Evolutionary conservation across 768 basidiomycete genomes (phyloP).

Genomic region (Hebeloma cylindrosporum): DNA sequence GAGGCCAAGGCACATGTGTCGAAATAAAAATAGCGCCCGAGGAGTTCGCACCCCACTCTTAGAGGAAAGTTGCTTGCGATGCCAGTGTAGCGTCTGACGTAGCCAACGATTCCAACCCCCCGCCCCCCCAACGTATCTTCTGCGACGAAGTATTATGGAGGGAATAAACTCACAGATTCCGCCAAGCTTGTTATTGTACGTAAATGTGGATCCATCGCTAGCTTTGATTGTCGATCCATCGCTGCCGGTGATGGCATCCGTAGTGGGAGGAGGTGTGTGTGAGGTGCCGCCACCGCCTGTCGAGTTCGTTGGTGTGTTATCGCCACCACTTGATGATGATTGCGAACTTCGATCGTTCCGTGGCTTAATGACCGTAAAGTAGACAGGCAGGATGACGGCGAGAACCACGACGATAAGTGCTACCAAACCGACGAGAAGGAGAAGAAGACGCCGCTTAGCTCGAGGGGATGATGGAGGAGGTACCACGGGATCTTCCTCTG

Average conservation of each 20-base stretch:
- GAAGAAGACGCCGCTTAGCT: conserved; percentile 19
- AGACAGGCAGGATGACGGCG: conserved; percentile 34
- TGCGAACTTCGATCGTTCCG: conserved; percentile 9
- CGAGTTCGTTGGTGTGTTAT: conserved; percentile 8
- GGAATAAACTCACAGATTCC: conserved; percentile 59
- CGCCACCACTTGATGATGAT: conserved; percentile 8
- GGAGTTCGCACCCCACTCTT: no score
- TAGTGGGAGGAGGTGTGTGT: conserved; percentile 11
- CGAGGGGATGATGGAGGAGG: conserved; percentile 5
- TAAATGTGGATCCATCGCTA: conserved; percentile 70
- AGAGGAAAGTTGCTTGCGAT: no score
- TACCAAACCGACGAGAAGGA: conserved; percentile 15
- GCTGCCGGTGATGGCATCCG: conserved; percentile 48
- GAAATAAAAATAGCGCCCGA: no score
- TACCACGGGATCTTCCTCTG: conserved; percentile 14
- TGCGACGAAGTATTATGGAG: neutral
- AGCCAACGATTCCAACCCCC: conserved; percentile 2
- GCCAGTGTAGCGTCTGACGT: no score
- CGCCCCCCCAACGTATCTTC: neutral
- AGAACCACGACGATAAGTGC: conserved; percentile 26
- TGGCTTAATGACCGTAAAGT: conserved; percentile 34
- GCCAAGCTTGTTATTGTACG: conserved; percentile 76
- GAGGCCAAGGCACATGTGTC: conserved; percentile 4
- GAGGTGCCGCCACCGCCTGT: conserved; percentile 4
- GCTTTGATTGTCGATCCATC: conserved; percentile 67